Base-by-base conservation (phyloP, 768 basidiomycete species). In the Leccinum aurantiacum region DNA sequence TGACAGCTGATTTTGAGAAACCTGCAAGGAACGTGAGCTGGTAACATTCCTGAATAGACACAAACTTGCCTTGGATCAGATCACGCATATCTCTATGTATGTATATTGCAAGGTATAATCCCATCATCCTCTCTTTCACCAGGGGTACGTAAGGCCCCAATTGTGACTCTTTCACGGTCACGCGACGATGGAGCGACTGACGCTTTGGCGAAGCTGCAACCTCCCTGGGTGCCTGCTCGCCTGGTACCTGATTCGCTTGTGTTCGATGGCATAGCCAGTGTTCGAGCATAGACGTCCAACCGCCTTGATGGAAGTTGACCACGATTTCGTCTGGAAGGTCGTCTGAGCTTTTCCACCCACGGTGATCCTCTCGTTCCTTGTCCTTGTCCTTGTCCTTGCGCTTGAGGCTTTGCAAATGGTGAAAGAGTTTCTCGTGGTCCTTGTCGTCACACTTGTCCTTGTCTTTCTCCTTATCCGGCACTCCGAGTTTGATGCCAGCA, bases 71-170 rank as follows among this genome's bases (percentile, higher is more conserved):
- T 77, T 77, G 76, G 5, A 93, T 83, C 9, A 88, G 77, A 54
- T 81, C 78, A 35, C 78, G 78, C n/a, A 88, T 69, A 64, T 92
- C 90, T 15, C 84, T 83, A 69, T 92, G 87, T 31, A 92, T 80
- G 67, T 88, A 93, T 6, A 93, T 71, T 5, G 89, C 83, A 37
- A 91, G 78, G 69, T 93, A 93, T 46, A 95, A 82, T 3, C 93
- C 93, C 90, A 98, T 89, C 76, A 98, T 80, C 31, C 95, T 82
- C 67, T 97, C 94, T 75, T 98, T 98, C 56, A 85, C 81, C 11
- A 96, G 78, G 25, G 95, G 80, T 62, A 91, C 81, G 69, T 97
- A 98, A 15, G 92, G 93, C 0, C 91, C 92, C 64, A 80, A 80
- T 56, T 80, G 75, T 15, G 74, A 71, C 29, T 80, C 79, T 58